Evolutionary conservation across 345 rosid species (phyloP), one percentile per base, ranked within the genome.

Genomic region (Linum tenue): DNA sequence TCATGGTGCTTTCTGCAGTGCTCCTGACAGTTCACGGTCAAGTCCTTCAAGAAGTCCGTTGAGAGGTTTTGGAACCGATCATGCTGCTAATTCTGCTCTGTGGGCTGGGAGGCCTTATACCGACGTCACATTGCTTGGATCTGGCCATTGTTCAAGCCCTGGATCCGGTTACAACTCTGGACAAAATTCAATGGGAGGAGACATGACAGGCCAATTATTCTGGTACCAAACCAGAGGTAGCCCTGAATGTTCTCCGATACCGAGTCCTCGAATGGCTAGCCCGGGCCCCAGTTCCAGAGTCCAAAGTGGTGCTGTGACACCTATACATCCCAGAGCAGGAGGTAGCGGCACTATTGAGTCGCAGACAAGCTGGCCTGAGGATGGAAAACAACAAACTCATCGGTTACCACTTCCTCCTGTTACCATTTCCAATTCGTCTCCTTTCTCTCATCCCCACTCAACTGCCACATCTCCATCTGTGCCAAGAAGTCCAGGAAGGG

Each of bases 41-140:
- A 94, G 99, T 83, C 99, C 99, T 75, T 90, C 97, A 10, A 83
- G 97, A 83, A 94, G 99, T 77, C 99, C 99, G 64, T 70, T 85
- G 77, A 83, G 96, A 76, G 83, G 84, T 3, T 83, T 79, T 73
- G 81, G 89, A 56, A 67, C 78, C 2, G 99, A 94, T 64, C 97
- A 82, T 65, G 78, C 75, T 63, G 66, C 84, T 65, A 85, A 84
- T 82, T 74, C 86, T 69, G 88, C 86, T 60, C 75, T 86, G 43
- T 85, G 87, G 80, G 75, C 78, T 2, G 92, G 90, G 69, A 92
- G 81, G 72, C 89, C 86, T 56, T 87, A 76, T 79, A 12, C 90
- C 42, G 98, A 92, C 74, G 78, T 89, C 55, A 76, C 80, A n/a
- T 78, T 91, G 43, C 77, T 82, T 60, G 91, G 96, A n/a, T 88